These are phyloP conservation scores for Persicaria maculosa DNA, from an alignment of 148 eudicot species.

Conservation along the genomic window DNA sequence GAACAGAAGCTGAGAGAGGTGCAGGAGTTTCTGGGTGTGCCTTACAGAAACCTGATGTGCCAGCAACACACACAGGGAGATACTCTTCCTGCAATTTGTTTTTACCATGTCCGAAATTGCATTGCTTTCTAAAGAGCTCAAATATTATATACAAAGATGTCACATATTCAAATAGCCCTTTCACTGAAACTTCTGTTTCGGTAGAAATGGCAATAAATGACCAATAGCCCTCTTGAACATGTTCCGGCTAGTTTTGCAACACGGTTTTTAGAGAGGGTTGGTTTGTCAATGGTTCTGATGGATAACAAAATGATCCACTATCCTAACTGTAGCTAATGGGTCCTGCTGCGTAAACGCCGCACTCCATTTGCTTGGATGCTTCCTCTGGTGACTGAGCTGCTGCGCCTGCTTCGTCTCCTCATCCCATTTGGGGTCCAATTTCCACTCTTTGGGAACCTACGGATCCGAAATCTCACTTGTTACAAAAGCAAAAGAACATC, in stretches of 20 bases:
- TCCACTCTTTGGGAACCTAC: slow-evolving; percentile 93
- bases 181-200: not conserved
- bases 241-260: too few relatives aligned
- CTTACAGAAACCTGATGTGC: slow-evolving; percentile 43
- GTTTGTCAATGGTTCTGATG: slow-evolving; percentile 10
- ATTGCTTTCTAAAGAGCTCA: not conserved
- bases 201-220: too few relatives aligned
- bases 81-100: not conserved
- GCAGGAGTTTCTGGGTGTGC: slow-evolving; percentile 34
- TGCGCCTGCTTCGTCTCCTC: slow-evolving; percentile 46
- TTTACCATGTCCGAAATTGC: not conserved
- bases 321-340: slow-evolving; percentile 54
- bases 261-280: too few relatives aligned
- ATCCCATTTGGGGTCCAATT: slow-evolving; percentile 85
- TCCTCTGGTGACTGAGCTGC: slow-evolving; percentile 41
- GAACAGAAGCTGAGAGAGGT: slow-evolving; percentile 36
- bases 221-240: too few relatives aligned
- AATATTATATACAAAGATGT: not conserved
- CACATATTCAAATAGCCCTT: not conserved
- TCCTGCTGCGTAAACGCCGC: slow-evolving; percentile 50
- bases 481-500: not conserved
- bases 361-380: slow-evolving; percentile 77
- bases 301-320: slow-evolving; percentile 62
- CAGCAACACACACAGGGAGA: slow-evolving; percentile 18
- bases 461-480: not conserved